A percentile compares a stretch with the other conserved stretches of the same genome.
phyloP scores from a whole-genome alignment of 306 rosid genomes.

The Quillaja saponaria region DNA sequence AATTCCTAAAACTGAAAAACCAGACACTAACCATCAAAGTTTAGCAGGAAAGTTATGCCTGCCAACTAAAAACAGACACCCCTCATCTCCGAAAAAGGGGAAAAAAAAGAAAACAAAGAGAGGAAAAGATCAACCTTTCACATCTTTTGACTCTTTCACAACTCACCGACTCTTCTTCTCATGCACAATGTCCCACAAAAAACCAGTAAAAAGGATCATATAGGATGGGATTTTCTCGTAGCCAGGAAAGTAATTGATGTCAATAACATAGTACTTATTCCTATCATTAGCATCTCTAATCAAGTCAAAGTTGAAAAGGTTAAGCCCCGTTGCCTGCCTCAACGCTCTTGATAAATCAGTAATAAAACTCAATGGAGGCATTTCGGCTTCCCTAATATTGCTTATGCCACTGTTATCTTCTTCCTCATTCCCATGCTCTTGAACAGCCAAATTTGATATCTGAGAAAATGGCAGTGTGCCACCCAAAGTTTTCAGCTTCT shows the following conservation, averaged over 20 bases:
- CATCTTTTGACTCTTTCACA: background rate
- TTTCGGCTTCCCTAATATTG: conserved; percentile 33
- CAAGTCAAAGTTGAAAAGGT: conserved; percentile 63
- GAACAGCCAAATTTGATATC: conserved; percentile 40
- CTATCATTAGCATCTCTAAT: conserved; percentile 45
- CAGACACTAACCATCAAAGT: too few species aligned
- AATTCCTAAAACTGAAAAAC: too few species aligned
- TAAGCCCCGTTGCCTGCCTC: conserved; percentile 50
- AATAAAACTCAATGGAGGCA: conserved; percentile 46
- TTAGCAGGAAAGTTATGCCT: too few species aligned
- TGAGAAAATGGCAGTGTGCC: conserved; percentile 44
- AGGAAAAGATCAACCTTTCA: too few species aligned
- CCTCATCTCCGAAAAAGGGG: too few species aligned
- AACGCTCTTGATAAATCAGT: conserved; percentile 37
- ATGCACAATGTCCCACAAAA: conserved; percentile 40
- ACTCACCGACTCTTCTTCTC: background rate
- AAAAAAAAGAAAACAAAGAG: too few species aligned
- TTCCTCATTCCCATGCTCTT: background rate
- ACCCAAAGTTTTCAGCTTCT: conserved; percentile 16
- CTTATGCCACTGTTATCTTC: background rate
- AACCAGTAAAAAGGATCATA: conserved; percentile 47
- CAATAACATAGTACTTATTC: conserved; percentile 51
- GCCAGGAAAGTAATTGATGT: conserved; percentile 82
- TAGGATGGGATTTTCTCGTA: conserved; percentile 56
- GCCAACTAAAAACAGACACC: too few species aligned